A percentile compares a stretch with the other conserved stretches of the same genome.
Conservation (phyloP, 805 yeast species). For the Huiozyma sinensis region DNA sequence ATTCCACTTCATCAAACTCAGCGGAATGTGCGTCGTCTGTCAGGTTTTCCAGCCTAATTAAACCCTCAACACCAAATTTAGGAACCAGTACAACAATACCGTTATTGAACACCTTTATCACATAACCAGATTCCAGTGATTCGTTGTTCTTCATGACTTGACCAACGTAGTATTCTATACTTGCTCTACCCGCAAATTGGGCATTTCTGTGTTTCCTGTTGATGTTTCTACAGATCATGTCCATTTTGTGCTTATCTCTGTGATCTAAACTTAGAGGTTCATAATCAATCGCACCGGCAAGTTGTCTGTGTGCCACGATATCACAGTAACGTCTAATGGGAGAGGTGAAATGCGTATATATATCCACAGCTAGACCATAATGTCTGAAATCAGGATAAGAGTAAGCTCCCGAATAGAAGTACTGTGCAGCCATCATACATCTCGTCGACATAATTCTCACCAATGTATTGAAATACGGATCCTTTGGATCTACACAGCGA, state of each 20-base stretch:
- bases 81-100: constrained; percentile 95
- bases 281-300: constrained; percentile 96
- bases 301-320: constrained; percentile 91
- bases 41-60: constrained; percentile 70
- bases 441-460: constrained; percentile 95
- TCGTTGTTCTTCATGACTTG: constrained; percentile 88
- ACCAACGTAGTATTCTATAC: constrained; percentile 95
- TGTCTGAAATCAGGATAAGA: constrained; percentile 89
- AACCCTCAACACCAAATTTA: constrained; percentile 89
- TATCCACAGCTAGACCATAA: constrained; percentile 95
- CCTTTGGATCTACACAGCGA: constrained; percentile 69
- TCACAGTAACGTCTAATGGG: constrained; percentile 98
- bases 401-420: constrained; percentile 82
- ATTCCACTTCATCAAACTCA: constrained; percentile 67
- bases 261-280: constrained; percentile 74
- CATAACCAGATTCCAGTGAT: constrained; percentile 75
- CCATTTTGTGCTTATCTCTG: constrained; percentile 85
- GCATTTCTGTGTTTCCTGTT: constrained; percentile 94
- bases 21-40: constrained; percentile 54
- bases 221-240: constrained; percentile 74
- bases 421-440: constrained; percentile 99
- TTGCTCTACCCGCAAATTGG: constrained; percentile 97
- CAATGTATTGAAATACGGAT: constrained; percentile 86
- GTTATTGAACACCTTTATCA: constrained; percentile 84
- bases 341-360: constrained; percentile 95